Base-by-base conservation (phyloP, 148 eudicot genomes). In the Chenopodium berlandieri region DNA sequence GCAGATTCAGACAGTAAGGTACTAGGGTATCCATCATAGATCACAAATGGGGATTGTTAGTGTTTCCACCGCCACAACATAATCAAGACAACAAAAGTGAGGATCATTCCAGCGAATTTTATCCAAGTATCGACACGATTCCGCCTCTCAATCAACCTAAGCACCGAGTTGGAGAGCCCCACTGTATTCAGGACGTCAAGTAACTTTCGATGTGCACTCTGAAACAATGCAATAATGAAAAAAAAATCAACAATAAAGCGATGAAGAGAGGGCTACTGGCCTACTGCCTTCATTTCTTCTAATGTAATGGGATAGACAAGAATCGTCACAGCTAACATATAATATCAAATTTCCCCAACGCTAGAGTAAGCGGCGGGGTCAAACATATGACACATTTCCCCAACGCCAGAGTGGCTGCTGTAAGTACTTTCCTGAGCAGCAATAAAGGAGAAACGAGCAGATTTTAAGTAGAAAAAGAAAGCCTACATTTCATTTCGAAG, bases 191-290 rank as follows among this genome's bases (percentile, higher is more conserved):
- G 86, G 34, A 94, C 87, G 80, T 94, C 98, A 82, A 92, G 85
- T 54, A 91, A 92, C 85, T 92, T 94, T 60, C 98, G 93, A 31
- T 94, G 98, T 58, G 98, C 98, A 76, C 91, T 89, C 97, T 94
- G 92, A 88, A 91, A 69, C 76, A 80, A 75, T 4, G 25, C 22
- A 71, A 66, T 22, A 14, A 60, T 25, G 20, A 73, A 27, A 73
- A 75, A 31, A 27, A 10, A 69, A 9, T 79, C 64, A 80, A 50
- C 66, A 73, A 20, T 17, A 73, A 64, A 20, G 3, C 27, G 5
- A 71, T 25, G 62, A 46, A 2, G 27, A 40, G 23, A 40, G 27
- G n/a, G 30, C 30, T 40, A 13, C 2, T 31, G 32, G 32, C 32
- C 32, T 31, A 0, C 73, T 31, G 32, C 73, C 7, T 14, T 32